phyloP scores from a whole-genome alignment of 2,329 filamentous ascomycete species.

The Fusarium luffae region DNA sequence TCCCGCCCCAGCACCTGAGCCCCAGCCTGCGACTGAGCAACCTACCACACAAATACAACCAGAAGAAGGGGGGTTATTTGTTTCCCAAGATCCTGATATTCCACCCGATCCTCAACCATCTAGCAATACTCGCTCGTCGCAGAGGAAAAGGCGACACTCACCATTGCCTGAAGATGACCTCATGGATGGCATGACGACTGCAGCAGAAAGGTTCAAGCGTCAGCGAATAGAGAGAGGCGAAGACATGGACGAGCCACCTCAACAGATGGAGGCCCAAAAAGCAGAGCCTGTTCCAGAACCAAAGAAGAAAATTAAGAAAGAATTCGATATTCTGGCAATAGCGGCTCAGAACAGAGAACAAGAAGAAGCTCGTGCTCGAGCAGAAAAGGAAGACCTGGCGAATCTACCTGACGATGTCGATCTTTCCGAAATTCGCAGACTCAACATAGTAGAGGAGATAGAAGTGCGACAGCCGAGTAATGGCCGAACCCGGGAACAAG shows the following conservation, averaged over 20 bases:
- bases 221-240: slow-evolving; percentile 72
- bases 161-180: slow-evolving; percentile 63
- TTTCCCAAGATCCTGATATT: slow-evolving; percentile 60
- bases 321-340: slow-evolving; percentile 75
- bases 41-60: neutral
- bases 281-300: slow-evolving; percentile 31
- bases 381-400: slow-evolving; percentile 65
- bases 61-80: slow-evolving; percentile 62
- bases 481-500: slow-evolving; percentile 57
- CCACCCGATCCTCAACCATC: slow-evolving; percentile 38
- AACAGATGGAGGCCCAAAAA: slow-evolving; percentile 41
- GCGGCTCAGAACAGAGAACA: slow-evolving; percentile 70
- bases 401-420: slow-evolving; percentile 72
- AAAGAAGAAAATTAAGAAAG: slow-evolving; percentile 66
- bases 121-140: slow-evolving; percentile 41
- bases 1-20: slow-evolving; percentile 4
- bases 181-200: slow-evolving; percentile 79
- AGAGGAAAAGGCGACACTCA: slow-evolving; percentile 60
- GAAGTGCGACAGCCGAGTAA: slow-evolving; percentile 62
- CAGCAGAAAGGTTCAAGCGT: slow-evolving; percentile 81
- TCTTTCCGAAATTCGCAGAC: slow-evolving; percentile 75
- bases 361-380: slow-evolving; percentile 71
- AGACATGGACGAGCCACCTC: slow-evolving; percentile 52
- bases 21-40: neutral
- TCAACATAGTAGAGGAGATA: slow-evolving; percentile 83